Evolutionary conservation across 2,329 filamentous ascomycete genomes (phyloP).

Genomic region (Hansfordia pulvinata): DNA sequence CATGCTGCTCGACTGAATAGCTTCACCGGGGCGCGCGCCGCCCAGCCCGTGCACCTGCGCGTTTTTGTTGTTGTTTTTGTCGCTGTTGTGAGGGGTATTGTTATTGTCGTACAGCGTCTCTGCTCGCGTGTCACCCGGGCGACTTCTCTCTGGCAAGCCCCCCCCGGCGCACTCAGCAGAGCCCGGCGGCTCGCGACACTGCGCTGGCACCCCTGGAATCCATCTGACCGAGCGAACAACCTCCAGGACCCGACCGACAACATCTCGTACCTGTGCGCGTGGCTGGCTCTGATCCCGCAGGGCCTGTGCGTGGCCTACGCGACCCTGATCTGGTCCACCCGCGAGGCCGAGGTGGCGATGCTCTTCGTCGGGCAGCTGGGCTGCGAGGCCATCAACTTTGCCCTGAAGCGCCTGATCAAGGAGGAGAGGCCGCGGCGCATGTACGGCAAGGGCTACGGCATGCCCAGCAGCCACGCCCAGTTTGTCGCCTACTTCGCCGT

Average conservation of each 20-base stretch:
- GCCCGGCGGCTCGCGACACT: no score
- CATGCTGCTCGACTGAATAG: no score
- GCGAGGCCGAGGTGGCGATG: slow-evolving; percentile 77
- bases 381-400: slow-evolving; percentile 85
- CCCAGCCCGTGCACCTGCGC: no score
- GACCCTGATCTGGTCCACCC: slow-evolving; percentile 79
- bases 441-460: slow-evolving; percentile 91
- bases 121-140: background rate
- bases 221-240: slow-evolving; percentile 1
- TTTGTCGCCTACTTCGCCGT: slow-evolving; percentile 88
- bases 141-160: slow-evolving; percentile 2
- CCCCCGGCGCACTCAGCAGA: background rate
- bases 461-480: slow-evolving; percentile 90
- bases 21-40: no score
- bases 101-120: no score
- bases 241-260: slow-evolving; percentile 70
- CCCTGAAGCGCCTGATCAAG: slow-evolving; percentile 79
- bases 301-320: slow-evolving; percentile 82
- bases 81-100: no score
- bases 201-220: slow-evolving; percentile 1
- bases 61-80: no score
- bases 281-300: slow-evolving; percentile 87
- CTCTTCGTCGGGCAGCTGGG: slow-evolving; percentile 87
- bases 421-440: slow-evolving; percentile 76
- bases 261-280: slow-evolving; percentile 79